A percentile compares a stretch with the other conserved stretches of the same genome.
Evolutionary conservation across 108 stramenopile species (phyloP).

Genomic region (Stephanodiscus minutulus): DNA sequence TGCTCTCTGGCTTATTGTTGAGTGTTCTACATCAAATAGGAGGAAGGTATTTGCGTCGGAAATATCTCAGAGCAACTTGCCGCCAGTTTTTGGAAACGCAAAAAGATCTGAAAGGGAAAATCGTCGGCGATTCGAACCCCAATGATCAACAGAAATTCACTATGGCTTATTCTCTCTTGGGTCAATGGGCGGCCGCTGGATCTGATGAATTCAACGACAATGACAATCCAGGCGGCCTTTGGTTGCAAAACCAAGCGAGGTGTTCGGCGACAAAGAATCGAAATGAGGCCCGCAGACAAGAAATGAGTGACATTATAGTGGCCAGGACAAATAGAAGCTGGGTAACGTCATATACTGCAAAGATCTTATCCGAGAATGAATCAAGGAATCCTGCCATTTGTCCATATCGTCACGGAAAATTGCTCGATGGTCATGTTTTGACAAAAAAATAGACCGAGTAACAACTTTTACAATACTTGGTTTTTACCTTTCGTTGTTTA

Average conservation of each 20-base stretch:
- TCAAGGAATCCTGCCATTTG: background rate
- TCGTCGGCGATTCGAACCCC: background rate
- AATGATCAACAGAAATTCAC: background rate
- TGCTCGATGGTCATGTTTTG: no score
- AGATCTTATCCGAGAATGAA: background rate
- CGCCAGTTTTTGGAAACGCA: slow-evolving; percentile 14
- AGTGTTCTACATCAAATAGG: slow-evolving; percentile 16
- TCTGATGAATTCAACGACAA: slow-evolving; percentile 14
- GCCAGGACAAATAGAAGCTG: slow-evolving; percentile 4
- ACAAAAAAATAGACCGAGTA: no score
- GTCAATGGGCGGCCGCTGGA: slow-evolving; percentile 18
- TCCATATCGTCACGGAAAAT: background rate
- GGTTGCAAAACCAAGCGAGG: background rate
- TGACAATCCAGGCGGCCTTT: slow-evolving; percentile 19
- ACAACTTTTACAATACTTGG: no score
- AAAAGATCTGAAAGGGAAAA: background rate
- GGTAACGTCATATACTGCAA: slow-evolving; percentile 7
- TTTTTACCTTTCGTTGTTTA: no score
- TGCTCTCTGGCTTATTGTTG: slow-evolving; percentile 6
- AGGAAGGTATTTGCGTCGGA: slow-evolving; percentile 23
- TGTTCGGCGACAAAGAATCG: background rate
- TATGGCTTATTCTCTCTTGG: background rate
- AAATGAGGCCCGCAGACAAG: background rate
- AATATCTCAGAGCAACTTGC: slow-evolving; percentile 19
- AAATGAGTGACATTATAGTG: background rate